These are phyloP conservation scores for Fusarium piperis DNA, from an alignment of 2,329 filamentous ascomycete genomes.

Conservation along the genomic window DNA sequence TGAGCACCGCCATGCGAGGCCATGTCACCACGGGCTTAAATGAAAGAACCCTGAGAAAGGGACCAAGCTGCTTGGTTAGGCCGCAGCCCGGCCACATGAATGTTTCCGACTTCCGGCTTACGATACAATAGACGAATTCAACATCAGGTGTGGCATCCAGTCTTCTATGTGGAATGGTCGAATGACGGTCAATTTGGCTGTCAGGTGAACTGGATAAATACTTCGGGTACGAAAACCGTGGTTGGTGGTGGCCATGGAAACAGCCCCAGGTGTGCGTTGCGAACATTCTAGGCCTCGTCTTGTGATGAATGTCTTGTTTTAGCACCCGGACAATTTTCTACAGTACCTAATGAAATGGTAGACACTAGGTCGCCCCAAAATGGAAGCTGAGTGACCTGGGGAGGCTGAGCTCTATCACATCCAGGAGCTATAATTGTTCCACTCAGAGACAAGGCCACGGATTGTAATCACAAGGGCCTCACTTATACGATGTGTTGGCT, in stretches of 20 bases:
- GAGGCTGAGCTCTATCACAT: neutral
- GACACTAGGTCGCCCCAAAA: neutral
- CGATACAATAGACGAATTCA: neutral
- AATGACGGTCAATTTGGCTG: neutral
- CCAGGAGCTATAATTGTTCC: neutral
- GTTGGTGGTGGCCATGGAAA: constrained; percentile 28
- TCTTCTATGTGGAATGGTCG: neutral
- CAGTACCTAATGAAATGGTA: neutral
- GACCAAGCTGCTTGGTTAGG: constrained; percentile 4
- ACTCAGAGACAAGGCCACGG: neutral
- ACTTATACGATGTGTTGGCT: neutral
- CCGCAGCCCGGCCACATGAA: constrained; percentile 3
- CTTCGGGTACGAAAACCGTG: constrained; percentile 11
- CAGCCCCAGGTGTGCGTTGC: neutral
- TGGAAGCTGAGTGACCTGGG: neutral
- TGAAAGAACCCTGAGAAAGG: constrained; percentile 24
- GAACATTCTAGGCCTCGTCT: constrained; percentile 13
- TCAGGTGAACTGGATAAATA: constrained; percentile 9
- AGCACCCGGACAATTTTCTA: neutral
- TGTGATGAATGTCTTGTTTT: constrained; percentile 23
- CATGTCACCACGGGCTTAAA: neutral
- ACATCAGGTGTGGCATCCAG: neutral
- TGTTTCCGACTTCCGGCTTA: neutral
- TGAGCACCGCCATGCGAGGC: neutral
- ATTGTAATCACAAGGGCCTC: neutral